phyloP scores from a whole-genome alignment of 345 rosid genomes.

The Citrus sp. region DNA sequence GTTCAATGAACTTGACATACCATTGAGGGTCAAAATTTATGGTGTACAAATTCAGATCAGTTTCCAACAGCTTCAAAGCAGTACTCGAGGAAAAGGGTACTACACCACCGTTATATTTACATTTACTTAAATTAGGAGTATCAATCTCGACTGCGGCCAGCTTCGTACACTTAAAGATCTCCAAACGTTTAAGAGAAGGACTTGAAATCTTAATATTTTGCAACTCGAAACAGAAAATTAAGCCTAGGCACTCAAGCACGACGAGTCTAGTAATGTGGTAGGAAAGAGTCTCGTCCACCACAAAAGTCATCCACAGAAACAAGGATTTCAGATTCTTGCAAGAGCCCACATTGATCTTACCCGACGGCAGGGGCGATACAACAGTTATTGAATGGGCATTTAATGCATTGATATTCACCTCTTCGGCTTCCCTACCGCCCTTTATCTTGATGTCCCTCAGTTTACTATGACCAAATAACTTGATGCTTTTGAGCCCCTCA shows the following conservation, averaged over 20 bases:
- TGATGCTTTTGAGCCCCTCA: not conserved
- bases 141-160: not conserved
- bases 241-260: not conserved
- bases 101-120: not conserved
- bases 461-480: not conserved
- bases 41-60: not conserved
- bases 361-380: accelerated
- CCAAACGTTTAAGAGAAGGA: not conserved
- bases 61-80: not conserved
- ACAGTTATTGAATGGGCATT: not conserved
- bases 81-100: not conserved
- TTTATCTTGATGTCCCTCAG: not conserved
- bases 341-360: not conserved
- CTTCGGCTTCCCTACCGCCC: not conserved
- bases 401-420: not conserved
- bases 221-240: accelerated
- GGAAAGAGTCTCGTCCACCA: not conserved
- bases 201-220: not conserved
- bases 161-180: not conserved
- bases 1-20: not conserved
- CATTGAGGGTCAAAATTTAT: not conserved
- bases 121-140: not conserved
- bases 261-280: not conserved
- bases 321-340: not conserved
- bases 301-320: not conserved